phyloP scores from a whole-genome alignment of 2,329 filamentous ascomycete species.

The Sporothrix pseudoabietina region DNA sequence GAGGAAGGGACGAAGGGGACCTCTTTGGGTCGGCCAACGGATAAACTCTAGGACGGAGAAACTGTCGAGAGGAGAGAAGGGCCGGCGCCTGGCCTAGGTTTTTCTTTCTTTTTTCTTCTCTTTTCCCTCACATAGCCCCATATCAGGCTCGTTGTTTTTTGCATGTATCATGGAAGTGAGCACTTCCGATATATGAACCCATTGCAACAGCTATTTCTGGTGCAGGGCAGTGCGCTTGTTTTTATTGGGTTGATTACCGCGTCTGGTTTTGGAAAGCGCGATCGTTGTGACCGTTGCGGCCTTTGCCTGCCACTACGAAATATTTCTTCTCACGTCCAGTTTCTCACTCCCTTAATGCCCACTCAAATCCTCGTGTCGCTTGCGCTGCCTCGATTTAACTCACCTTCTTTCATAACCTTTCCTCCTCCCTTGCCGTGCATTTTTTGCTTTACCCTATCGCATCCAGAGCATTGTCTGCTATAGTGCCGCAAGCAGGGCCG shows the following conservation, averaged over 20 bases:
- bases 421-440: neutral
- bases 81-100: neutral
- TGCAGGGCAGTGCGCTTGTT: conserved; percentile 6
- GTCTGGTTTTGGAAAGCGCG: neutral
- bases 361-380: neutral
- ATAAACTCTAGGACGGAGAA: neutral
- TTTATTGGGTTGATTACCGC: conserved; percentile 1
- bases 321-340: conserved; percentile 1
- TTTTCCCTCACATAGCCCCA: neutral
- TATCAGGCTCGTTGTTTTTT: neutral
- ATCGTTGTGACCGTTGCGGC: neutral
- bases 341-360: neutral
- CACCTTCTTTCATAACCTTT: neutral
- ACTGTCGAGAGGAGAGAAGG: neutral
- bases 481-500: neutral
- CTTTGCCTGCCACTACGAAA: neutral
- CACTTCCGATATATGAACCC: neutral
- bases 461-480: neutral
- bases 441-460: no score
- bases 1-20: neutral
- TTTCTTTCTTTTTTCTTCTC: no score
- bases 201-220: neutral
- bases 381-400: neutral
- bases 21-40: conserved; percentile 10
- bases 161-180: neutral